These are phyloP conservation scores for Boletus fagicola DNA, from an alignment of 768 basidiomycete genomes.

Conservation along the genomic window DNA sequence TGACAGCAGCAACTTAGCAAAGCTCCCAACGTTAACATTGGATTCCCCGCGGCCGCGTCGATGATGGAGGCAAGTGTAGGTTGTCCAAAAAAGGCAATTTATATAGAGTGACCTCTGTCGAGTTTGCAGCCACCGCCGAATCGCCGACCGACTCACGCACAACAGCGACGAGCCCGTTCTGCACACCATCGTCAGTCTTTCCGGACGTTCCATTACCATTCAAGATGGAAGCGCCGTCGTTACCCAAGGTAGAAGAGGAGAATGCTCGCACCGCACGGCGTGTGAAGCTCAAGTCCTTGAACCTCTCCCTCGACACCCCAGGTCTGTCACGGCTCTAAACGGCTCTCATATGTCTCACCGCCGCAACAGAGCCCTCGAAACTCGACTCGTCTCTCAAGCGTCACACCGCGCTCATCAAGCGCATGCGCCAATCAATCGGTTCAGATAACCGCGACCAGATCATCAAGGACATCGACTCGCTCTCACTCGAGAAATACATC, in stretches of 20 bases:
- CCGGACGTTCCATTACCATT: neutral
- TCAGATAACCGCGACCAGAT: conserved; percentile 81
- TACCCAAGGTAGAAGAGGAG: conserved; percentile 48
- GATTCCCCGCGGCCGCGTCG: neutral
- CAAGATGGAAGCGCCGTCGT: conserved; percentile 23
- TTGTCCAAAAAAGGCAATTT: conserved; percentile 16
- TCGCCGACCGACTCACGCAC: conserved; percentile 10
- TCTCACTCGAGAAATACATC: conserved; percentile 92
- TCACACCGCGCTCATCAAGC: conserved; percentile 94
- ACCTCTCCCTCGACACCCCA: conserved; percentile 46
- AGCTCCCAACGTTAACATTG: neutral
- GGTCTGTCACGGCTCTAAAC: conserved; percentile 35
- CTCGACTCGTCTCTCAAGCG: conserved; percentile 94
- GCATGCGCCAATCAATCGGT: conserved; percentile 83
- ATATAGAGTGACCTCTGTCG: neutral
- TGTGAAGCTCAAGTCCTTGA: conserved; percentile 55
- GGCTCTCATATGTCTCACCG: conserved; percentile 9
- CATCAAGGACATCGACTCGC: conserved; percentile 85
- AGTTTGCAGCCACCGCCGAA: conserved; percentile 12
- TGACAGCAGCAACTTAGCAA: neutral
- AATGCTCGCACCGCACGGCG: conserved; percentile 54
- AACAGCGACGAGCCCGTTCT: conserved; percentile 1
- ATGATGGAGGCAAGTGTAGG: neutral
- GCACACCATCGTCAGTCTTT: neutral
- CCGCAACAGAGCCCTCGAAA: conserved; percentile 58